Base-by-base conservation (phyloP, 129 eudicot species). In the Solidago caesia region DNA sequence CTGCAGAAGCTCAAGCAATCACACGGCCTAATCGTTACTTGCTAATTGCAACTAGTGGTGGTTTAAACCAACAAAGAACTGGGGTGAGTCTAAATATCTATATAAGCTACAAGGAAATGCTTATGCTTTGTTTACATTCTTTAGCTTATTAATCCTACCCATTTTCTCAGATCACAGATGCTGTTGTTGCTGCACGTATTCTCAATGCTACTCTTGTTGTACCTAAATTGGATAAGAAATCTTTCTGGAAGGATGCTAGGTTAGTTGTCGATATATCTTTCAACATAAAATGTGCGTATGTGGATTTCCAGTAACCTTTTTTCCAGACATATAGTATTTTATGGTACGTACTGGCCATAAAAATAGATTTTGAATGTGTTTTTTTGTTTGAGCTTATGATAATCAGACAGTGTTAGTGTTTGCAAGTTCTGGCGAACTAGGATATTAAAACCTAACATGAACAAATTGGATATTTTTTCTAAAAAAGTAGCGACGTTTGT, bases 201-300 rank as follows among this genome's bases (percentile, higher is more conserved):
- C 80, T 94, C 75, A 94, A 90, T 90, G 98, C 97, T 3, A 94
- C 96, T 66, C 98, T 94, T 76, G 98, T 94, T 44, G 92, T 90
- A 41, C 98, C 98, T 52, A 94, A 80, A 79, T 81, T 94, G 75
- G 98, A 94, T 42, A 81, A 85, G 74, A 88, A 84, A 51, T 94
- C 98, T 27, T 94, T 86, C 87, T 94, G 98, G 98, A 94, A 86
- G 82, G 98, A 94, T 83, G 81, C 88, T 13, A 94, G 98, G 98
- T 94, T 64, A 80, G 87, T 77, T 60, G 41, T 67, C 1, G 16
- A 73, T 45, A 8, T 13, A 33, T 55, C 11, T n/a, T 13, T 77
- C 63, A 26, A 33, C 52, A 47, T 47, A 47, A 47, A 47, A 47
- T 10, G 39, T 33, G 39, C 2, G 39, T 33, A 33, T 33, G 39